phyloP scores from a whole-genome alignment of 2,329 filamentous ascomycete genomes.

The Fusarium sp. region DNA sequence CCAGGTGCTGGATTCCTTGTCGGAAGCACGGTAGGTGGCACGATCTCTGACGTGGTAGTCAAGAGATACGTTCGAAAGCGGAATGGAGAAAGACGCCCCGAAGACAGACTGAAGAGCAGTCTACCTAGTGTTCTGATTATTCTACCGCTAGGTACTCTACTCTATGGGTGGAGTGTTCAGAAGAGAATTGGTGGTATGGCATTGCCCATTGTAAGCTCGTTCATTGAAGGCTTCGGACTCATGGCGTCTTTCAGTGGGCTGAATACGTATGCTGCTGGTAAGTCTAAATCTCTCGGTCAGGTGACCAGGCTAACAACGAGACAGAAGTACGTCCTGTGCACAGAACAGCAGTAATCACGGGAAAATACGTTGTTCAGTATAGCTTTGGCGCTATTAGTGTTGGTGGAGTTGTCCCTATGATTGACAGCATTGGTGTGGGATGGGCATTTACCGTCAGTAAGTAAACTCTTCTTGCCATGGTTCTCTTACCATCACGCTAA shows the following conservation, averaged over 20 bases:
- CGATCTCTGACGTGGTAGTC: slow-evolving; percentile 56
- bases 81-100: slow-evolving; percentile 48
- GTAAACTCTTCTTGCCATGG: not conserved
- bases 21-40: slow-evolving; percentile 74
- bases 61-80: slow-evolving; percentile 56
- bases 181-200: slow-evolving; percentile 51
- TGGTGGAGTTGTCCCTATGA: slow-evolving; percentile 44
- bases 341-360: slow-evolving; percentile 45
- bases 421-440: slow-evolving; percentile 40
- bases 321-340: slow-evolving; percentile 41
- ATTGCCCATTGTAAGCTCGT: slow-evolving; percentile 51
- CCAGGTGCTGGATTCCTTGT: slow-evolving; percentile 74
- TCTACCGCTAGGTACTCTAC: slow-evolving; percentile 48
- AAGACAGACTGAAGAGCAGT: slow-evolving; percentile 51
- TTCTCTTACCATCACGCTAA: not conserved
- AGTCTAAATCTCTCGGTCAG: accelerated
- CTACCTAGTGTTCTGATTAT: slow-evolving; percentile 49
- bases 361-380: slow-evolving; percentile 48
- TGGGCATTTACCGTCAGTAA: slow-evolving; percentile 46
- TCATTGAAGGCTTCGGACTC: slow-evolving; percentile 52
- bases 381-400: slow-evolving; percentile 45
- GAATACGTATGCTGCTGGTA: slow-evolving; percentile 57
- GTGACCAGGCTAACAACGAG: not conserved
- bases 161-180: slow-evolving; percentile 55
- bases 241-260: slow-evolving; percentile 55